Evolutionary conservation across 1,284 basidiomycete species (phyloP), one percentile per base, ranked within the genome.

Genomic region (Microbotryum lychnidis-dioicae): DNA sequence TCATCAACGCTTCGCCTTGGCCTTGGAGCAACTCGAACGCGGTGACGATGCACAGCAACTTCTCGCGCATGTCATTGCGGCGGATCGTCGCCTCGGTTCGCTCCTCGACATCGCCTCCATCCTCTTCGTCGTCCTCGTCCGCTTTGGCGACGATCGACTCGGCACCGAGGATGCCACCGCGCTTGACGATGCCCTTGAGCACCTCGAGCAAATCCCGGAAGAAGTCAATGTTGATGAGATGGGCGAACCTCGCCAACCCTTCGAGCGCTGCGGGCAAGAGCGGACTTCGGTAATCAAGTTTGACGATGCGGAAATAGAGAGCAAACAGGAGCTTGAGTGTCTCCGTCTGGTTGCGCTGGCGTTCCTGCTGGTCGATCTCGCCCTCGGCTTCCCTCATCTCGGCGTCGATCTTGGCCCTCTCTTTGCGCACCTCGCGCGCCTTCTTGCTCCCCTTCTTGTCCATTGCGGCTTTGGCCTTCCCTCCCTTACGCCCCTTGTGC

Each of bases 221-320:
- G 77, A 99, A 99, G 75, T 99, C 96, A 70, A 98, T 83, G 76
- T 97, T 99, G 76, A 99, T 91, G 60, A 97, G 82, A 75, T 98
- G 96, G 0, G 94, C 87, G 73, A 90, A 98, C 76, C 86, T 86
- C 6, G 91, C 85, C 70, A 99, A 87, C 64, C 96, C 96, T 72
- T 88, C 86, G 67, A 99, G 79, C 31, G 92, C 92, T 29, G 89
- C 84, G 14, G 91, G 87, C 23, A 98, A 80, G 10, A 98, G 81
- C 7, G 87, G 85, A 4, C 86, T 87, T 20, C 86, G 85, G n/a
- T 80, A 66, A 50, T 69, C 67, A 53, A 86, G 85, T 78, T 98
- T 99, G 68, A 99, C 80, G 71, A 98, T 88, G 67, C 89, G 86
- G 77, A 99, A 98, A 77, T 98, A 99, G 54, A 99, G 82, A 29